Evolutionary conservation across 306 rosid genomes (phyloP).

Genomic region (Trifolium pratense): DNA sequence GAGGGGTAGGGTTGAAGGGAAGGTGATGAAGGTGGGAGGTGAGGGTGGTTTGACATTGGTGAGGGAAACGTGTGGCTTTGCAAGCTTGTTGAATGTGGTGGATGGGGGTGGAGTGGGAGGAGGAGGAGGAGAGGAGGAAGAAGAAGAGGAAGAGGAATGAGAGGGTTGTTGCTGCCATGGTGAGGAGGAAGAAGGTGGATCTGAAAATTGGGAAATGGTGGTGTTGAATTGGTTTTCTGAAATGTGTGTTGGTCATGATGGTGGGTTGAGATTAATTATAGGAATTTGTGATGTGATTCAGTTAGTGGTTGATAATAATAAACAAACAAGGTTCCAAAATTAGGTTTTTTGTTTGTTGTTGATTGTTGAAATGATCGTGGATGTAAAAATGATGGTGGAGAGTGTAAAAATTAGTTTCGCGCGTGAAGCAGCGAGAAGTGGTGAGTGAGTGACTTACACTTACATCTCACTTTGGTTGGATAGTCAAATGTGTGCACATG

Average conservation of each 20-base stretch:
- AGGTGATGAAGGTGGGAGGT: conserved; percentile 21
- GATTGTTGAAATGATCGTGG: no score
- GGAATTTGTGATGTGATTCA: background rate
- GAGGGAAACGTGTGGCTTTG: conserved; percentile 82
- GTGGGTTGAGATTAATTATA: conserved; percentile 28
- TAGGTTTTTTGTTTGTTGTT: no score
- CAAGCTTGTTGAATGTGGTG: conserved; percentile 59
- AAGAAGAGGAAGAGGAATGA: conserved; percentile 34
- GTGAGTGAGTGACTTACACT: no score
- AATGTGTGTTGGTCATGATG: conserved; percentile 32
- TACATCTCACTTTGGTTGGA: no score
- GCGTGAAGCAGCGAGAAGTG: no score
- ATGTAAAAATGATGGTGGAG: no score
- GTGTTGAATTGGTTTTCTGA: conserved; percentile 37
- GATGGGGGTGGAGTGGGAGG: conserved; percentile 45
- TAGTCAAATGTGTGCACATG: no score
- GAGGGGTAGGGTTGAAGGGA: conserved; percentile 41
- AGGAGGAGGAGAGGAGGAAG: conserved; percentile 23
- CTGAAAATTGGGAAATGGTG: conserved; percentile 14
- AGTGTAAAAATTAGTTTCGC: no score
- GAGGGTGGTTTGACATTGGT: conserved; percentile 57
- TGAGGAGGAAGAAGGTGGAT: conserved; percentile 47
- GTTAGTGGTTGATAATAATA: no score
- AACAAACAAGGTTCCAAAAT: no score
- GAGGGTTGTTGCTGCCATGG: conserved; percentile 67